These are phyloP conservation scores for Helenozyma rhizophorensis DNA, from an alignment of 805 yeast genomes.

Conservation along the genomic window DNA sequence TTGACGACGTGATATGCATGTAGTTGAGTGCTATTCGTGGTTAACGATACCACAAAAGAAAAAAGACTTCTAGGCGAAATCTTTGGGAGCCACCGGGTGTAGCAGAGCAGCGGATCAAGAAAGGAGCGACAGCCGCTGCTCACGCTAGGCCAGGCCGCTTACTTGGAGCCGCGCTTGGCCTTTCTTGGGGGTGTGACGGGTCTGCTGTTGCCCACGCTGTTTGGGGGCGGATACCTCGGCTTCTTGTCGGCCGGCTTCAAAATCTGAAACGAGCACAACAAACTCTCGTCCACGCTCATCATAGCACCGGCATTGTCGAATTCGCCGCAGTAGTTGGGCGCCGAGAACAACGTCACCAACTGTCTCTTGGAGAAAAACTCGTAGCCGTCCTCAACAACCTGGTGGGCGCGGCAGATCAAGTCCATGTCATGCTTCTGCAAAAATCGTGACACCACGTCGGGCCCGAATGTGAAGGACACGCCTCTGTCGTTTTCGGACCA, in stretches of 20 bases:
- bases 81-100: too few species aligned
- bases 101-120: too few species aligned
- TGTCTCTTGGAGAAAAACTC: constrained; percentile 96
- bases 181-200: constrained; percentile 60
- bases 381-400: constrained; percentile 98
- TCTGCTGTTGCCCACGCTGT: constrained; percentile 39
- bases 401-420: constrained; percentile 96
- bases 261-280: constrained; percentile 93
- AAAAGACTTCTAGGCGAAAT: too few species aligned
- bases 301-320: constrained; percentile 99
- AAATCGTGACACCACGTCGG: constrained; percentile 95
- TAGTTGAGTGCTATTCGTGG: too few species aligned
- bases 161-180: constrained; percentile 48
- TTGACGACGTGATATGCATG: too few species aligned
- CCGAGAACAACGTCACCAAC: constrained; percentile 89
- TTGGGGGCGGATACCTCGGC: constrained; percentile 55
- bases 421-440: constrained; percentile 97
- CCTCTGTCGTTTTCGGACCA: constrained; percentile 99
- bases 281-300: constrained; percentile 98
- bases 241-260: constrained; percentile 98
- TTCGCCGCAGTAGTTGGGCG: constrained; percentile 98
- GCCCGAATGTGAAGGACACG: constrained; percentile 99
- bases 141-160: constrained; percentile 5
- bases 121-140: too few species aligned
- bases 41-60: too few species aligned